Base-by-base conservation (phyloP, 2,329 filamentous ascomycete genomes). In the Plectosphaerella cucumerina region DNA sequence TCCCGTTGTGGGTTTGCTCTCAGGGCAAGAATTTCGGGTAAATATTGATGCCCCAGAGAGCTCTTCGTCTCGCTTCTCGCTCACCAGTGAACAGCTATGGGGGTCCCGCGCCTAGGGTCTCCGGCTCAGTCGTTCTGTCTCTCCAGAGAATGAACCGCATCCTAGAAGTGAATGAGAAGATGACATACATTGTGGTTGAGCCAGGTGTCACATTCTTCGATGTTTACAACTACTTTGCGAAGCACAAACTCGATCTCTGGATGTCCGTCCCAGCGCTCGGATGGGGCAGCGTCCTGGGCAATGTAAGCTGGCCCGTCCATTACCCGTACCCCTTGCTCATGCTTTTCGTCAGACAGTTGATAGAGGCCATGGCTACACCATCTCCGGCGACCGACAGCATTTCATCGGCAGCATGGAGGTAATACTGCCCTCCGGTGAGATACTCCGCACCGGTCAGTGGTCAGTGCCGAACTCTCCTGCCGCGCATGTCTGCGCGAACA, bases 231-330 rank as follows among this genome's bases (percentile, higher is more conserved):
- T 50, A 62, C 34, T 37, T 14, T 37, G n/a, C 12, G 34, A 37
- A 37, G 34, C 12, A 68, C 22, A 60, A 67, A 56, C 62, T 70
- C 42, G 64, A 64, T 47, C 62, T 75, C 26, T 75, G 72, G 74
- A 68, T 72, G 3, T 72, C 73, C 51, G 64, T 64, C 6, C 73
- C 75, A 11, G 73, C 71, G 37, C 64, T 78, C 6, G 74, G 73
- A 23, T 75, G 74, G 60, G 74, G 74, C 5, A 68, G 65, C 31
- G 64, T 77, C 5, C 59, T 77, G 17, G 75, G 75, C 9, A 53
- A 57, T 43, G 42, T 43, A 14, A 21, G 41, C 22, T 20, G 5
- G 12, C 9, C 23, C 23, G 23, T 26, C 23, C 23, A 26, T 26
- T 26, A 26, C 23, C 23, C 23, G 23, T 26, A 26, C 18, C 51